Evolutionary conservation across 345 rosid genomes (phyloP), one percentile per base, ranked within the genome.

Genomic region (Gossypium mustelinum): DNA sequence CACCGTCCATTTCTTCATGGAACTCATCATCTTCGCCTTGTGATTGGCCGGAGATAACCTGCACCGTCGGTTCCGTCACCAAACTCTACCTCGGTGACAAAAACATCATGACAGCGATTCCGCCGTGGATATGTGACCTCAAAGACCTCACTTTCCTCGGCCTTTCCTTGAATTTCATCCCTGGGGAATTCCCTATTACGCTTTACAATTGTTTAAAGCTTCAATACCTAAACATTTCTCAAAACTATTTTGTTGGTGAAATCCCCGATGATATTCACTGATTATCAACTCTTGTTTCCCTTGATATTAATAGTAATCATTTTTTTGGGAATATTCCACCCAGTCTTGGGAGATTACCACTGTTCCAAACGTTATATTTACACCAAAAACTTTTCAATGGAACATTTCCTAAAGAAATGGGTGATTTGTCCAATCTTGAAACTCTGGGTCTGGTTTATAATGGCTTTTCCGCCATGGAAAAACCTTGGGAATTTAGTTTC

Each of bases 341-440:
- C 1, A 76, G 76, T 11, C 71, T 91, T 2, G 93, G 91, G 16
- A 72, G 70, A 22, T 56, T 95, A 13, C 16, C 85, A 4, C 77
- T 81, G 76, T 77, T 95, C 75, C 83, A 63, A 58, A 65, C 56
- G 1, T 17, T 95, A 75, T 1, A 59, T 43, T 81, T 92, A 0
- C 20, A 78, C 83, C 63, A 17, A 73, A 87, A 86, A 58, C 75
- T 78, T 52, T 91, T 87, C 85, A 73, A 87, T 9, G 97, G 97
- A 1, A 89, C 92, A 3, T 86, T 92, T 74, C 98, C 98, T 0
- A 82, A 79, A 80, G 96, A 92, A 83, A 92, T 94, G n/a, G 90
- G 92, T 0, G 78, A 89, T 80, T 81, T 94, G 70, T 60, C 77
- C 4, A 88, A 89, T 75, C 93, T 94, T 41, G 88, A 85, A 66